A percentile compares a stretch with the other conserved stretches of the same genome.
These are phyloP conservation scores for Hyaloscypha bicolor DNA, from an alignment of 495 filamentous ascomycete genomes.

Conservation along the genomic window DNA sequence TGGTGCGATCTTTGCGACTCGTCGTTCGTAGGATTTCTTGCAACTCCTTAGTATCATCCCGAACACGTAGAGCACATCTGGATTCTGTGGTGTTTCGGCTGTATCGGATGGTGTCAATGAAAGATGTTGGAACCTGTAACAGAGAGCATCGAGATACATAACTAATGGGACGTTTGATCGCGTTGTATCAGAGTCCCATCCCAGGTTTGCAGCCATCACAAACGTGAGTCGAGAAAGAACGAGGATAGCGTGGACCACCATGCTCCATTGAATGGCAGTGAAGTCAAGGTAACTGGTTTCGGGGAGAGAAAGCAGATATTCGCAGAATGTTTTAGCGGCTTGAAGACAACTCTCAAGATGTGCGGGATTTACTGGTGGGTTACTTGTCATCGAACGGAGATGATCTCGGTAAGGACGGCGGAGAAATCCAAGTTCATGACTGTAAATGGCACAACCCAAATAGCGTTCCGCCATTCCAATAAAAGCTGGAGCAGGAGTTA, in stretches of 20 bases:
- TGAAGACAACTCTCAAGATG: constrained; percentile 36
- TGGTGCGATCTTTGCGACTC: constrained; percentile 23
- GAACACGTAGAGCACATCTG: constrained; percentile 24
- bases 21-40: constrained; percentile 24
- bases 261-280: constrained; percentile 33
- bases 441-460: constrained; percentile 31
- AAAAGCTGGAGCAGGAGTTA: constrained; percentile 21
- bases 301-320: constrained; percentile 33
- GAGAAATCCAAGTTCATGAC: constrained; percentile 33
- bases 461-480: constrained; percentile 29
- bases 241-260: constrained; percentile 36
- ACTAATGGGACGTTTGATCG: constrained; percentile 22
- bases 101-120: constrained; percentile 8
- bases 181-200: constrained; percentile 26
- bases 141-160: constrained; percentile 31
- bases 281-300: constrained; percentile 25
- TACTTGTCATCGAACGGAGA: constrained; percentile 19
- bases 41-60: constrained; percentile 25
- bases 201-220: constrained; percentile 33
- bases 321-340: constrained; percentile 37
- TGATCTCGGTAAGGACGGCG: constrained; percentile 27
- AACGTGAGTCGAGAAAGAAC: constrained; percentile 38
- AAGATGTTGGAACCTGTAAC: constrained; percentile 24
- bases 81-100: constrained; percentile 6
- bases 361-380: constrained; percentile 20